phyloP scores from a whole-genome alignment of 1,139 yeast genomes.

The Entelexis sorbosivorans region DNA sequence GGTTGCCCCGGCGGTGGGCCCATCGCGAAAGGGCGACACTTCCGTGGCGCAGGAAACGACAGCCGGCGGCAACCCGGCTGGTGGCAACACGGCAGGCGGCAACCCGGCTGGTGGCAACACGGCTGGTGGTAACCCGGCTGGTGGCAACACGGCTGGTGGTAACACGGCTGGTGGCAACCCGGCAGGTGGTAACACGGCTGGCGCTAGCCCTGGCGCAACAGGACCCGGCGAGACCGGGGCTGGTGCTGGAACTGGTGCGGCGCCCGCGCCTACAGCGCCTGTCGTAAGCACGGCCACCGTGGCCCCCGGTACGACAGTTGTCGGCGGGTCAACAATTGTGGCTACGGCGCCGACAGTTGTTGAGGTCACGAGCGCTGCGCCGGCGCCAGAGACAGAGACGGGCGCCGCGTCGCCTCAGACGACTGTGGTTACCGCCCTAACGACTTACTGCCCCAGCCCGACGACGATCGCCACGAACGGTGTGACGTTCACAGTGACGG shows the following conservation, averaged over 20 bases:
- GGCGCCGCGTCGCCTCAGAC: background rate
- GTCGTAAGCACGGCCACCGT: background rate
- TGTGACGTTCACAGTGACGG: conserved; percentile 34
- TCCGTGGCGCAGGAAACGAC: background rate
- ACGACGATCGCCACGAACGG: conserved; percentile 25
- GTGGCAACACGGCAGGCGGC: background rate
- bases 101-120: background rate
- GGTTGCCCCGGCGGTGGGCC: conserved; percentile 24
- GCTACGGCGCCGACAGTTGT: background rate
- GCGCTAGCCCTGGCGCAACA: background rate
- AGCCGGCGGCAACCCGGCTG: background rate
- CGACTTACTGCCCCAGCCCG: conserved; percentile 29
- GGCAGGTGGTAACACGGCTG: background rate
- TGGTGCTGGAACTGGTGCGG: background rate
- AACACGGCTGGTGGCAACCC: too few species aligned
- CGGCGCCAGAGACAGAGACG: background rate
- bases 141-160: background rate
- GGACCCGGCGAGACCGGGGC: background rate
- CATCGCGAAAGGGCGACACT: background rate
- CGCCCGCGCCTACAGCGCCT: background rate
- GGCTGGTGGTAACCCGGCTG: background rate
- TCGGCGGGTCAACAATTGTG: background rate
- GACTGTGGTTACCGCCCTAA: conserved; percentile 29
- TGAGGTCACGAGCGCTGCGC: background rate
- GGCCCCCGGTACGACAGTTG: background rate